Conservation (phyloP, 441 rosid genomes). For the Isatis lusitanica region DNA sequence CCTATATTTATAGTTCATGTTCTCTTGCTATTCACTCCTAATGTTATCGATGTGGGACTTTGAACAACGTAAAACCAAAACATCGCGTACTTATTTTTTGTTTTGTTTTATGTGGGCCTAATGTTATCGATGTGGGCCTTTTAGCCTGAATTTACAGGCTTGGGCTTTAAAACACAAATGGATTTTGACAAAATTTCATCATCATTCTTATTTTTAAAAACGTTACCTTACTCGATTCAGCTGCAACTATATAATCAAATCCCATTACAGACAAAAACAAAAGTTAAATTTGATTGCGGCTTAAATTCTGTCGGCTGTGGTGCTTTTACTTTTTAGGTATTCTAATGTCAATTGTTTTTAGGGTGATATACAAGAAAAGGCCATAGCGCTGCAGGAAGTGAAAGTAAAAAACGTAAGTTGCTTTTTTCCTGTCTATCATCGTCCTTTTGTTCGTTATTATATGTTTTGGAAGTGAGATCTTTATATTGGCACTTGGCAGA, state of each 20-base stretch:
- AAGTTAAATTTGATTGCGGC: neutral
- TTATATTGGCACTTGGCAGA: constrained; percentile 14
- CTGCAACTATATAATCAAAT: too few species aligned
- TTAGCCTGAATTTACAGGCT: neutral
- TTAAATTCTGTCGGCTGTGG: neutral
- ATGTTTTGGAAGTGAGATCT: neutral
- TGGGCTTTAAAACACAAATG: neutral
- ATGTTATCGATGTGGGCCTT: too few species aligned
- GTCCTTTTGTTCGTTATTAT: constrained; percentile 5
- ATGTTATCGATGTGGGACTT: constrained; percentile 30
- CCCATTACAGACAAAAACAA: too few species aligned
- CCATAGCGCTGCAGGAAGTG: constrained; percentile 79
- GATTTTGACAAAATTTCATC: neutral
- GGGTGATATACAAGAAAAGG: constrained; percentile 94
- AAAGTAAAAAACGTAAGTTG: constrained; percentile 89
- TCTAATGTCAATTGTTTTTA: constrained; percentile 45
- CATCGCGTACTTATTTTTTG: neutral
- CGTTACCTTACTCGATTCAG: too few species aligned
- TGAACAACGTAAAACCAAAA: neutral
- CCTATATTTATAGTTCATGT: neutral
- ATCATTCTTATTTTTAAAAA: too few species aligned
- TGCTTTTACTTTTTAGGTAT: neutral
- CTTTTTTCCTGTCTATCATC: neutral
- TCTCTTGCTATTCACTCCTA: neutral
- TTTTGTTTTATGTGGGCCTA: too few species aligned